Conservation (phyloP, 169 alveolate species). For the Ichthyophthirius multifiliis region DNA sequence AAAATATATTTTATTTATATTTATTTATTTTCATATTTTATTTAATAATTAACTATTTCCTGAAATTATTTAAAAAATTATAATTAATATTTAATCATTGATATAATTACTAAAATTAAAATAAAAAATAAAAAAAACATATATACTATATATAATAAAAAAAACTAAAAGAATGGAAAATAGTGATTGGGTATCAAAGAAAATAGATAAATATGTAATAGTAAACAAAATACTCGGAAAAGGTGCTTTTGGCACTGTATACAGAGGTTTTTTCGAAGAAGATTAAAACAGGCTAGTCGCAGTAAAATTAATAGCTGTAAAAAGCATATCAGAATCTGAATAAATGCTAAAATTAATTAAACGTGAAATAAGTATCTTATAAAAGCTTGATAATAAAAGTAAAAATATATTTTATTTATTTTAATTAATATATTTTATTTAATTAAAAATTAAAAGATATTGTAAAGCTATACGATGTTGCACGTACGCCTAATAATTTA, state of each 20-base stretch:
- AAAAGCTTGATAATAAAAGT: slow-evolving; percentile 20
- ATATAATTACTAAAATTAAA: no score
- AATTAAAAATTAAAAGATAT: slow-evolving; percentile 34
- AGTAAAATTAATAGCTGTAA: slow-evolving; percentile 9
- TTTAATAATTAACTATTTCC: no score
- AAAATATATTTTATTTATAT: no score
- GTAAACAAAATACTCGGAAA: slow-evolving; percentile 29
- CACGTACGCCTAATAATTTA: slow-evolving; percentile 54
- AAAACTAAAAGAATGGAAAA: no score
- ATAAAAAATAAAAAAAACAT: no score
- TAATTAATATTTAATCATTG: no score
- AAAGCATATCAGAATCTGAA: slow-evolving; percentile 24
- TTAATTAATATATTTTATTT: not conserved
- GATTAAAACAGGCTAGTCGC: slow-evolving; percentile 37
- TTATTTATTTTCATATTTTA: no score
- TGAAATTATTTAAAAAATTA: no score
- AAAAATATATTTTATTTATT: no score
- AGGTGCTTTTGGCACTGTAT: slow-evolving; percentile 41
- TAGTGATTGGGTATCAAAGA: slow-evolving; percentile 32
- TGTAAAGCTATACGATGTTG: slow-evolving; percentile 46
- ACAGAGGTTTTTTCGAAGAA: slow-evolving; percentile 29
- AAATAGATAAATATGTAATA: slow-evolving; percentile 32
- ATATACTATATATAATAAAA: no score
- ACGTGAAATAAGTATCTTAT: slow-evolving; percentile 36
- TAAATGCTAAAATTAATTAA: slow-evolving; percentile 23